Evolutionary conservation across 2,329 filamentous ascomycete genomes (phyloP).

Genomic region (Fusarium chlamydosporum): DNA sequence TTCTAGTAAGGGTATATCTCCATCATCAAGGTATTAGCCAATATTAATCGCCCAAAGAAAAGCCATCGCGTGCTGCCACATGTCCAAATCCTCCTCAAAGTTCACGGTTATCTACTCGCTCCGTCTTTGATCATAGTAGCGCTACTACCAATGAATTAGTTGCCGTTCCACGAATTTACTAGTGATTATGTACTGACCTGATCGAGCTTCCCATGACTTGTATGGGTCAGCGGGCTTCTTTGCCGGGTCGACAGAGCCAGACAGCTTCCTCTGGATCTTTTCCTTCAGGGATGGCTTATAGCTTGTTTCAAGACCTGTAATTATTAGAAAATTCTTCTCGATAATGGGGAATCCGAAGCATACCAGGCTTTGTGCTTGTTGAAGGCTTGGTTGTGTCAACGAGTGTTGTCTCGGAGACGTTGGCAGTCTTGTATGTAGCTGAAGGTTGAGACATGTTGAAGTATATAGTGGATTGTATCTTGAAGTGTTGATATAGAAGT

Average conservation of each 20-base stretch:
- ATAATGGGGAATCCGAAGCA: background rate
- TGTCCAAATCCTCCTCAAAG: slow-evolving; percentile 6
- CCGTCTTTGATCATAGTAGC: slow-evolving; percentile 25
- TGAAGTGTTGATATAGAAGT: background rate
- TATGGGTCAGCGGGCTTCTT: slow-evolving; percentile 42
- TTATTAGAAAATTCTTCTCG: slow-evolving; percentile 14
- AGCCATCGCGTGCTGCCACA: slow-evolving; percentile 12
- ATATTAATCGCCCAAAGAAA: slow-evolving; percentile 5
- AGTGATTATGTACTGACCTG: slow-evolving; percentile 34
- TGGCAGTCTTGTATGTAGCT: slow-evolving; percentile 39
- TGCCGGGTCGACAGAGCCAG: slow-evolving; percentile 41
- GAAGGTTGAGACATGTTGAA: slow-evolving; percentile 43
- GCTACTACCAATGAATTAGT: slow-evolving; percentile 34
- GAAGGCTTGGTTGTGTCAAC: slow-evolving; percentile 39
- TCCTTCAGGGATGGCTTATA: slow-evolving; percentile 44
- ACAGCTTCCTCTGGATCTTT: slow-evolving; percentile 46
- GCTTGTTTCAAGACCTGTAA: slow-evolving; percentile 3
- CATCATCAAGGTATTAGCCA: slow-evolving; percentile 23
- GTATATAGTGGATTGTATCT: background rate
- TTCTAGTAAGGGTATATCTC: slow-evolving; percentile 34
- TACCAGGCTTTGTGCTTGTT: slow-evolving; percentile 41
- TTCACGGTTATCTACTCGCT: slow-evolving; percentile 1
- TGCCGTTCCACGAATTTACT: background rate
- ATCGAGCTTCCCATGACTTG: slow-evolving; percentile 50
- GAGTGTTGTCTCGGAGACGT: slow-evolving; percentile 48